Base-by-base conservation (phyloP, 2,329 filamentous ascomycete species). In the Raffaelea albimanens region DNA sequence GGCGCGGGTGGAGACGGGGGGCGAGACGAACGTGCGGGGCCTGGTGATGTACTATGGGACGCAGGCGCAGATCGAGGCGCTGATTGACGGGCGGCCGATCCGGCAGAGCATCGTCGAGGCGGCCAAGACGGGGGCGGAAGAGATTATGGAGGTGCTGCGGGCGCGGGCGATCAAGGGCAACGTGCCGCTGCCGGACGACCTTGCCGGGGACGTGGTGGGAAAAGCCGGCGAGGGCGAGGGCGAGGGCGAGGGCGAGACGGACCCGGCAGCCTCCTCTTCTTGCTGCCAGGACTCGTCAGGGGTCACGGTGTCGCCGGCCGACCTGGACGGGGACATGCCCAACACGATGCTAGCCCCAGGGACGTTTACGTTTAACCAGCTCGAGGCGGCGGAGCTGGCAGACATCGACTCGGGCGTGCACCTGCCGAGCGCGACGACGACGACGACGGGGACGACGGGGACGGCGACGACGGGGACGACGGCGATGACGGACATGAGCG, bases 21-120 rank as follows among this genome's bases (percentile, higher is more conserved):
- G 55, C 47, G 55, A 56, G 49, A 56, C 54, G 29, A 56, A 53
- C 40, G 52, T 55, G 43, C 54, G 54, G 47, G 47, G 51, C 23
- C 49, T 48, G 40, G 21, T 51, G 21, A 50, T 57, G 36, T 52
- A 55, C 43, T 19, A 40, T 19, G 44, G 44, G 21, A 44, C 48
- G 3, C 43, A 52, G 22, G 52, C 51, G 3, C 55, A 57, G 46
- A 47, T 52, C 21, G 50, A 53, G 11, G 52, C 53, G 9, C 36
- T 53, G 14, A 47, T 53, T 21, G 42, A 18, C 9, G 54, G 50
- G 29, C 22, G 31, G 13, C 39, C 33, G 10, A 43, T 51, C 13
- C 46, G 45, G 5, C 48, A 31, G 40, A 20, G 18, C 23, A 46
- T 54, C 38, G 9, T 49, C 7, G 48, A 50, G 4, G 45, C 50